A percentile compares a stretch with the other conserved stretches of the same genome.
Evolutionary conservation across 163 green algal species (phyloP).

Genomic region (Botryococcus braunii): DNA sequence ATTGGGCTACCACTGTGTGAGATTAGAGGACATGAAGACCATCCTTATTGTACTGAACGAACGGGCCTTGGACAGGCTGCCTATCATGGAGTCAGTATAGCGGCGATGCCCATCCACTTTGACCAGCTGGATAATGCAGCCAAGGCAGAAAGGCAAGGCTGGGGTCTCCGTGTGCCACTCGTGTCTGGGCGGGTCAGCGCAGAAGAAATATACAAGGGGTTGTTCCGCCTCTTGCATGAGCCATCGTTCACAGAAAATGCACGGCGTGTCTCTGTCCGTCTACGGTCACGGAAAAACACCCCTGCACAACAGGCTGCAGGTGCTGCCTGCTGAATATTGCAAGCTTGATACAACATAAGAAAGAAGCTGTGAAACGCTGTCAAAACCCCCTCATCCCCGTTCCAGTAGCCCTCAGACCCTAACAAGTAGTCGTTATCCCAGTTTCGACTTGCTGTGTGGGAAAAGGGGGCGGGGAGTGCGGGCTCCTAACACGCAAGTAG

Average conservation of each 20-base stretch:
- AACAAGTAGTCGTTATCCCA: no score
- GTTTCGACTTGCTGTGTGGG: no score
- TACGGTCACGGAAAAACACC: neutral
- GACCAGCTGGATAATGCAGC: slow-evolving; percentile 4
- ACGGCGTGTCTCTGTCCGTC: neutral
- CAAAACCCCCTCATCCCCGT: no score
- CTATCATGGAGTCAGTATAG: neutral
- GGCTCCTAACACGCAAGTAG: no score
- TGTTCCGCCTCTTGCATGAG: neutral
- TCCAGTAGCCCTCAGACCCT: no score
- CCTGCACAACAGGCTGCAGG: slow-evolving; percentile 3
- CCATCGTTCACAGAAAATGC: neutral
- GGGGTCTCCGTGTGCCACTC: neutral
- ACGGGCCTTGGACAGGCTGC: neutral
- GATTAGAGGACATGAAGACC: no score
- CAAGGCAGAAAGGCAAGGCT: neutral
- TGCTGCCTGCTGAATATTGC: neutral
- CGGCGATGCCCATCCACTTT: neutral
- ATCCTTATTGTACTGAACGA: no score
- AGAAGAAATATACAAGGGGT: neutral
- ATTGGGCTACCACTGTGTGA: no score
- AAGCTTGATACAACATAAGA: no score
- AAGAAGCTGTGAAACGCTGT: no score
- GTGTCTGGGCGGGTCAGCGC: neutral
- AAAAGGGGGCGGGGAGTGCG: no score